Evolutionary conservation across 768 basidiomycete species (phyloP), one percentile per base, ranked within the genome.

Genomic region (Lactarius pseudohatsudake): DNA sequence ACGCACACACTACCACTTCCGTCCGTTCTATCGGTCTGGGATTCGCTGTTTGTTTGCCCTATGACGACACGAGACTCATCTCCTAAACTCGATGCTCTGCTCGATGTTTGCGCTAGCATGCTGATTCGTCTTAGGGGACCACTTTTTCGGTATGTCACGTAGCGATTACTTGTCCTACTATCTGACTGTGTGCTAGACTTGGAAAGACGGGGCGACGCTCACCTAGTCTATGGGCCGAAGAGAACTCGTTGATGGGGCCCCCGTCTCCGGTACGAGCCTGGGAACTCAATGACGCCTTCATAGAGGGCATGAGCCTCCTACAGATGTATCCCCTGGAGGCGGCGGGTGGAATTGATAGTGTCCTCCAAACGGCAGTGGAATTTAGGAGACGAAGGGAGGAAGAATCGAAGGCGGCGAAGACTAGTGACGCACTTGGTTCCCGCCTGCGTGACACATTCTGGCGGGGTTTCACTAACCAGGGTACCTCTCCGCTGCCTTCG

Each of bases 51-150:
- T 68, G 82, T 88, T 59, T 79, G 81, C 41, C 82, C 84, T 0
- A 79, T 80, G 77, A 79, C 85, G 70, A 80, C 83, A 54, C 83
- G 84, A 41, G 74, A 78, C n/a, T 68, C 68, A 9, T 84, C 85
- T 67, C 83, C 84, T 26, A 91, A 89, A 74, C 77, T 91, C 1
- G 87, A 91, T 30, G 81, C 81, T 69, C 79, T 92, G n/a, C 72
- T 91, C 60, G 87, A 91, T 68, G 76, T 92, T 36, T 90, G 89
- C 66, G 81, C 85, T 0, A 81, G 84, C 57, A 88, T 92, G 84
- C 79, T 92, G 32, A 76, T 91, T 26, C 81, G 84, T 59, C 81
- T 82, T 2, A 83, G 84, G 54, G 75, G 77, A 2, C 80, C 81
- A 16, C 75, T 92, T 11, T 80, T 85, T 45, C 79, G 84, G 90